Evolutionary conservation across 805 yeast species (phyloP), one percentile per base, ranked within the genome.

Genomic region (Jamesozyma hellenica): DNA sequence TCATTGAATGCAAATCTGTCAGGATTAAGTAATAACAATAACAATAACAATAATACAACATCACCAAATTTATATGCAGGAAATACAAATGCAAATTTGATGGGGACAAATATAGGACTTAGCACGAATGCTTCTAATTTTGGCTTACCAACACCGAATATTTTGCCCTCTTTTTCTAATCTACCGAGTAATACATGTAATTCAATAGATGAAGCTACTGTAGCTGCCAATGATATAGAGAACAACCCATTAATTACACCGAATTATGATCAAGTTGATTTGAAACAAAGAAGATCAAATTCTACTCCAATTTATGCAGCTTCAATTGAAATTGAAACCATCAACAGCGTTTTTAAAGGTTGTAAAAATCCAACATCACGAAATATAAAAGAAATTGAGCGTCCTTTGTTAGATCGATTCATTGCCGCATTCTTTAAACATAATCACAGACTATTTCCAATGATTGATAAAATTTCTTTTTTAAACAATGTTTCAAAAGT

Each of bases 351-450:
- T 7, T 56, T 52, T 42, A 47, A 63, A 47, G 60, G 62, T 40
- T 56, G 59, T 12, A 40, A 53, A 37, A 42, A 49, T 11, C 43
- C 45, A 19, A 43, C 44, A n/a, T 49, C 51, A 3, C 48, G 51
- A 28, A 56, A 51, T 12, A 56, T 49, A 36, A 51, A 52, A 34
- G 47, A 51, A 5, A 53, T 62, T 18, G 61, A 62, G 9, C 52
- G 63, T 35, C 53, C 58, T 6, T 43, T 66, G 5, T 58, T 62
- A 14, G 52, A 60, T 30, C 49, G 61, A 27, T 67, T 68, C 34
- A 58, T 69, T 8, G 66, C 67, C 17, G 71, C 70, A 1, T 71
- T 63, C 50, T 65, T 70, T 45, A 64, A 66, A 35, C 71, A 65
- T 45, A 66, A 66, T 36, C 71, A 69, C 35, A 53, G 67, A 33